A percentile compares a stretch with the other conserved stretches of the same genome.
Evolutionary conservation across 352 stramenopile genomes (phyloP).

Genomic region (Pythium angustatum): DNA sequence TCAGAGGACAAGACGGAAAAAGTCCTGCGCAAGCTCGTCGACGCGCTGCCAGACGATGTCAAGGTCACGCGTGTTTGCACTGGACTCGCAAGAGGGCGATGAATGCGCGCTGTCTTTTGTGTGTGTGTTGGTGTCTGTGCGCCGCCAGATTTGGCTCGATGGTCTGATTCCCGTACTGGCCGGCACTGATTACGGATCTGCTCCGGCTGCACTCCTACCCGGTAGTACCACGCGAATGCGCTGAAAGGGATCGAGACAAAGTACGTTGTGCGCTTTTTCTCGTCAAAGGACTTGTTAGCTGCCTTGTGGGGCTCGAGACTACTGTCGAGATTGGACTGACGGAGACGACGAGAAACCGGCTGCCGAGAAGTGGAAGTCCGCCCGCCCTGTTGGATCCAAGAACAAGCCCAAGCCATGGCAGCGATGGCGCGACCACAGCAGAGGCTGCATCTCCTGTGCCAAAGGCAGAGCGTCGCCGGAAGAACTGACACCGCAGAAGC

Average conservation of each 20-base stretch:
- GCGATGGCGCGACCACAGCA: slow-evolving; percentile 26
- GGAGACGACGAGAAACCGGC: slow-evolving; percentile 24
- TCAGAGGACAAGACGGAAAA: slow-evolving; percentile 40
- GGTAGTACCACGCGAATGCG: slow-evolving; percentile 45
- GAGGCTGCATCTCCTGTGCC: slow-evolving; percentile 16
- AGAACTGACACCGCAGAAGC: slow-evolving; percentile 32
- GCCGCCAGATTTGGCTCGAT: slow-evolving; percentile 80
- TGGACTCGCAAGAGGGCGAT: neutral
- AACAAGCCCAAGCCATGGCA: slow-evolving; percentile 41
- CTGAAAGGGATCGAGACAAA: slow-evolving; percentile 69
- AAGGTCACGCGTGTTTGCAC: slow-evolving; percentile 29
- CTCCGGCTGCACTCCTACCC: slow-evolving; percentile 41
- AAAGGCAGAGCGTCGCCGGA: slow-evolving; percentile 26
- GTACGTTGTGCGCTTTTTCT: slow-evolving; percentile 79
- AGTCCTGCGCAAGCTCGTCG: slow-evolving; percentile 38
- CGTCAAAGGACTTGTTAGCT: slow-evolving; percentile 82
- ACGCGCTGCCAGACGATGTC: slow-evolving; percentile 54
- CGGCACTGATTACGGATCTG: slow-evolving; percentile 70
- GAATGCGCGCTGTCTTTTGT: neutral
- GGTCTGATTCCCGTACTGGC: slow-evolving; percentile 84
- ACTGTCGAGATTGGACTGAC: no score
- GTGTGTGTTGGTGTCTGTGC: neutral
- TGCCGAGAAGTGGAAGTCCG: slow-evolving; percentile 43
- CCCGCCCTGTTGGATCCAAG: slow-evolving; percentile 40
- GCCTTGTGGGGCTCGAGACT: no score